Evolutionary conservation across 768 basidiomycete genomes (phyloP).

Genomic region (Mycena indigotica): DNA sequence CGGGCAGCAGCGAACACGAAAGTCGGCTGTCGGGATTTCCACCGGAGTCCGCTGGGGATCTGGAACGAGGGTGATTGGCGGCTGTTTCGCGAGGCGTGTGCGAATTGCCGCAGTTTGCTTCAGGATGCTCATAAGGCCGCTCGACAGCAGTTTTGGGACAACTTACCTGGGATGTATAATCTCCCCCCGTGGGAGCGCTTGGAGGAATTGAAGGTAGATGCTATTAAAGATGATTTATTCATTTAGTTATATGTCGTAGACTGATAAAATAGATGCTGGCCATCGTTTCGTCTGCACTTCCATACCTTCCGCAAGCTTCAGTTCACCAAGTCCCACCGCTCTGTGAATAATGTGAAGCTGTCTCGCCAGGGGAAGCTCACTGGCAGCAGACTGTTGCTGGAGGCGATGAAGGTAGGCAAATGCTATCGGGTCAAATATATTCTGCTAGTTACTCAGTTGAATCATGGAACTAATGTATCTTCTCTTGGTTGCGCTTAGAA

Average conservation of each 20-base stretch:
- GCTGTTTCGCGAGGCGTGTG: background rate
- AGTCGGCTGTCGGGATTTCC: background rate
- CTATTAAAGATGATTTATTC: background rate
- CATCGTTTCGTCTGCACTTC: too few species aligned
- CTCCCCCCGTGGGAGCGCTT: constrained; percentile 1
- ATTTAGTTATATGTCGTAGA: too few species aligned
- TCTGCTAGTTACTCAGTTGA: background rate
- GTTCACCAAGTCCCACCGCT: too few species aligned
- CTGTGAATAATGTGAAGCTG: too few species aligned
- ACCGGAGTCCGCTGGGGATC: background rate
- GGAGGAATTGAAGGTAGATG: background rate
- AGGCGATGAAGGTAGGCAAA: too few species aligned
- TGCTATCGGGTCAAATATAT: background rate
- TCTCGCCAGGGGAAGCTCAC: too few species aligned
- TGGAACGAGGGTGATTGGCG: background rate
- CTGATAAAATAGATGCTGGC: too few species aligned
- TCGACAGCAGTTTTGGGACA: background rate
- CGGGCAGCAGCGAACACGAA: background rate
- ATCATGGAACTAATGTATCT: background rate
- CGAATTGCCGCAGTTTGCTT: background rate
- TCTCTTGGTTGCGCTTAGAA: too few species aligned
- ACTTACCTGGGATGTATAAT: background rate
- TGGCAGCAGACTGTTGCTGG: too few species aligned
- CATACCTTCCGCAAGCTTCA: too few species aligned
- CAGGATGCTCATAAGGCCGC: background rate